These are phyloP conservation scores for Beauveria sp. DNA, from an alignment of 2,329 filamentous ascomycete genomes.

Conservation along the genomic window DNA sequence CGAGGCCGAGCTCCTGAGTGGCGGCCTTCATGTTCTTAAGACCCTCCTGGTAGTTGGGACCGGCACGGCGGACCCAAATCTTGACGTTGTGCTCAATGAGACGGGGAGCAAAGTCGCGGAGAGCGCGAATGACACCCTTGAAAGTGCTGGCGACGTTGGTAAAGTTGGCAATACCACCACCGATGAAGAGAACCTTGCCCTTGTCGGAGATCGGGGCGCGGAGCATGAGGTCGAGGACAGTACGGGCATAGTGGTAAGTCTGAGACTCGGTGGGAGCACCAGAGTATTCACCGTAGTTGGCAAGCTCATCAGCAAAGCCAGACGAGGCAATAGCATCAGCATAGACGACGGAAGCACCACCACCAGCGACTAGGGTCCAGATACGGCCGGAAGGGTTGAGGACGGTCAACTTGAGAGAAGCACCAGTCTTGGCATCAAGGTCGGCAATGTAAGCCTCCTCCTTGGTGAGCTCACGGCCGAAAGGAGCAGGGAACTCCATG, in stretches of 20 bases:
- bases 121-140: conserved; percentile 97
- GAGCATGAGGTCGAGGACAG: conserved; percentile 94
- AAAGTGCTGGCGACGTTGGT: conserved; percentile 99
- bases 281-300: conserved; percentile 99
- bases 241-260: conserved; percentile 98
- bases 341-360: conserved; percentile 98
- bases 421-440: conserved; percentile 98
- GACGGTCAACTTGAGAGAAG: conserved; percentile 95
- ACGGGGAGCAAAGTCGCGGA: conserved; percentile 78
- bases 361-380: conserved; percentile 97
- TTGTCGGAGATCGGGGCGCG: conserved; percentile 76
- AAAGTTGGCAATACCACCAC: conserved; percentile 99
- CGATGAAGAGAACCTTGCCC: conserved; percentile 98
- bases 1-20: conserved; percentile 82
- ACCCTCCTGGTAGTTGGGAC: conserved; percentile 99
- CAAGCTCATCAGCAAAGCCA: conserved; percentile 90
- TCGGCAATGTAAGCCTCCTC: conserved; percentile 99
- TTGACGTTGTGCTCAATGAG: conserved; percentile 95
- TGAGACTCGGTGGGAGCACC: conserved; percentile 97
- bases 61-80: conserved; percentile 84
- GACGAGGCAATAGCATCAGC: conserved; percentile 96
- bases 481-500: conserved; percentile 98
- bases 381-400: conserved; percentile 86
- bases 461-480: conserved; percentile 96
- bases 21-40: conserved; percentile 99